Conservation (phyloP, 352 stramenopile genomes). For the Phytophthora quininea region DNA sequence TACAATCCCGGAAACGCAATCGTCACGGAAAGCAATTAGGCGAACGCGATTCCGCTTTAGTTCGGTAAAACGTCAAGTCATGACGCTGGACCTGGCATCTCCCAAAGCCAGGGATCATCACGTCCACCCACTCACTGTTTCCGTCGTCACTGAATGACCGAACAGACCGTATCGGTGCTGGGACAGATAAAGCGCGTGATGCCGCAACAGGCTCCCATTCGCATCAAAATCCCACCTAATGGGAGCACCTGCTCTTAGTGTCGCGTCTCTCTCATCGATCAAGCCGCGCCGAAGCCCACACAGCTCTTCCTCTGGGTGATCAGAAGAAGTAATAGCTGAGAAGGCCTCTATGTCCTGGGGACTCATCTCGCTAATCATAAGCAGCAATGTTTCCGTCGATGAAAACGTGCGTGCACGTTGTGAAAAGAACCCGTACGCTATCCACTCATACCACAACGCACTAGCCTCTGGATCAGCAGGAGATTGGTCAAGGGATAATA, state of each 20-base stretch:
- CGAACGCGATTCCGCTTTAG: background rate
- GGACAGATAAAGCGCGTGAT: background rate
- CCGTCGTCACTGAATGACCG: background rate
- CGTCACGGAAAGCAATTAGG: background rate
- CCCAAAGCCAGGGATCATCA: background rate
- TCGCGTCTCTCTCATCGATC: background rate
- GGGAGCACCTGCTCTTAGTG: background rate
- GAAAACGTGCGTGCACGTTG: background rate
- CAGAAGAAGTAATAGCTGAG: background rate
- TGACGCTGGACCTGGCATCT: background rate
- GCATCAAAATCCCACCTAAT: background rate
- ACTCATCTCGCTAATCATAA: background rate
- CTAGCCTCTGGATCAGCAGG: background rate
- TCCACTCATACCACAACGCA: background rate
- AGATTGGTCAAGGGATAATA: background rate
- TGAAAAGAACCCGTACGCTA: constrained; percentile 1
- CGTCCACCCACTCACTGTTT: background rate
- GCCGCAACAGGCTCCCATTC: background rate
- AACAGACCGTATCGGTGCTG: background rate
- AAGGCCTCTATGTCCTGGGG: background rate
- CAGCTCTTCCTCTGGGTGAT: constrained; percentile 1
- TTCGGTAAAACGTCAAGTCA: background rate
- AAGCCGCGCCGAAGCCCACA: background rate
- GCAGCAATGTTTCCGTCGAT: background rate
- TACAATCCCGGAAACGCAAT: background rate